Conservation (phyloP, 2,329 filamentous ascomycete species). For the Mycocentrospora acerina region DNA sequence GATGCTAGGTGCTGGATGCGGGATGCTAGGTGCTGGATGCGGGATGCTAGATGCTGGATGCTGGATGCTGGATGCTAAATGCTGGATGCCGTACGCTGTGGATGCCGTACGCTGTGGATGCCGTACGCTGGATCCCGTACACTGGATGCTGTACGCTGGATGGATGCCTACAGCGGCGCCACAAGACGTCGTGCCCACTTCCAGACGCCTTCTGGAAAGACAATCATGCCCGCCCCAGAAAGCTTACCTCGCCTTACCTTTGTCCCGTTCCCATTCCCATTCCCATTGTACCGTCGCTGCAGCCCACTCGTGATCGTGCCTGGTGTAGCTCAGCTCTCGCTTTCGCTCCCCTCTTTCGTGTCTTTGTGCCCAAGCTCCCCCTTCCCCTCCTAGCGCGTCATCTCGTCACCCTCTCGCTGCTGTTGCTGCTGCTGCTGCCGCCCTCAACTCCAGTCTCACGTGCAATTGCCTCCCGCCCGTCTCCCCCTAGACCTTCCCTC, state of each 20-base stretch:
- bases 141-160: too few species aligned
- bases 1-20: too few species aligned
- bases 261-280: conserved; percentile 15
- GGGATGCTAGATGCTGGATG: too few species aligned
- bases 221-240: conserved; percentile 13
- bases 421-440: conserved; percentile 14
- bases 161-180: conserved; percentile 11
- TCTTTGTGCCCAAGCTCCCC: conserved; percentile 4
- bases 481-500: neutral
- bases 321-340: conserved; percentile 17
- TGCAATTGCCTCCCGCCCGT: neutral
- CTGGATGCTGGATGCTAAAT: too few species aligned
- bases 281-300: conserved; percentile 7
- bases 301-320: conserved; percentile 15
- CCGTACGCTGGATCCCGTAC: too few species aligned
- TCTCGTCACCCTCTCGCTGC: too few species aligned
- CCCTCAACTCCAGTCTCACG: conserved; percentile 9
- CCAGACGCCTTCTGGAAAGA: conserved; percentile 35
- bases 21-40: too few species aligned
- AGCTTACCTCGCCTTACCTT: conserved; percentile 21
- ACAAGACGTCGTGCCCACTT: conserved; percentile 13
- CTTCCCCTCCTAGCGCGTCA: conserved; percentile 14
- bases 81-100: too few species aligned
- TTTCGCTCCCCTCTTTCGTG: conserved; percentile 23
- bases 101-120: too few species aligned